These are phyloP conservation scores for Cryptosporidium sp. DNA, from an alignment of 169 alveolate genomes.

Conservation along the genomic window DNA sequence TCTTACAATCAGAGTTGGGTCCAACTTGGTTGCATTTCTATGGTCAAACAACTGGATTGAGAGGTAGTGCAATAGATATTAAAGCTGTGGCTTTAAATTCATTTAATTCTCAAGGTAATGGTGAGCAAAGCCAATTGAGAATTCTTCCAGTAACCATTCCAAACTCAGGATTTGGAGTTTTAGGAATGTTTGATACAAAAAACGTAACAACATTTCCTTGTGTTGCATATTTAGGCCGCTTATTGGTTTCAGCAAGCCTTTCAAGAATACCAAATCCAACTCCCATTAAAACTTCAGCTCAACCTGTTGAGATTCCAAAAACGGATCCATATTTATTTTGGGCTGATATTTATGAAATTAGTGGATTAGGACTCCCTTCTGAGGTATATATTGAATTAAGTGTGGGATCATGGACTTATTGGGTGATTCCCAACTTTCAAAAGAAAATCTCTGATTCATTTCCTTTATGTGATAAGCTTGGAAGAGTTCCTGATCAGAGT, in stretches of 20 bases:
- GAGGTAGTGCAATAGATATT: slow-evolving; percentile 63
- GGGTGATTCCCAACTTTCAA: slow-evolving; percentile 59
- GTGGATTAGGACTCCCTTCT: slow-evolving; percentile 61
- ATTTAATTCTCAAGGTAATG: slow-evolving; percentile 19
- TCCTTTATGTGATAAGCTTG: slow-evolving; percentile 39
- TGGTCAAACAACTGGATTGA: slow-evolving; percentile 74
- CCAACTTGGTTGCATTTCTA: slow-evolving; percentile 75
- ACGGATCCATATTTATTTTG: slow-evolving; percentile 66
- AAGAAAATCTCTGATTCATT: slow-evolving; percentile 71
- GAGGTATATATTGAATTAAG: slow-evolving; percentile 74
- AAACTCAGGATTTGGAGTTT: slow-evolving; percentile 49
- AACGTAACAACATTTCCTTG: slow-evolving; percentile 49
- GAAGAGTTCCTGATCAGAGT: slow-evolving; percentile 68
- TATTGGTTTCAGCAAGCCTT: slow-evolving; percentile 74
- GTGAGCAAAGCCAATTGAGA: slow-evolving; percentile 7
- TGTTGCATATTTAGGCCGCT: slow-evolving; percentile 66
- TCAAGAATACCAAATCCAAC: slow-evolving; percentile 74
- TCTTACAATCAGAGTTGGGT: slow-evolving; percentile 43
- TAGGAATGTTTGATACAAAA: slow-evolving; percentile 70
- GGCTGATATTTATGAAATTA: slow-evolving; percentile 70
- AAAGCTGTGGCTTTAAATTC: slow-evolving; percentile 50
- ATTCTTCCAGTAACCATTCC: slow-evolving; percentile 7
- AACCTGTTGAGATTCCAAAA: slow-evolving; percentile 58
- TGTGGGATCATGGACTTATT: slow-evolving; percentile 71
- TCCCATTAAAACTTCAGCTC: slow-evolving; percentile 50